Conservation (phyloP, 2,329 filamentous ascomycete genomes). For the Fusarium denticulatum region DNA sequence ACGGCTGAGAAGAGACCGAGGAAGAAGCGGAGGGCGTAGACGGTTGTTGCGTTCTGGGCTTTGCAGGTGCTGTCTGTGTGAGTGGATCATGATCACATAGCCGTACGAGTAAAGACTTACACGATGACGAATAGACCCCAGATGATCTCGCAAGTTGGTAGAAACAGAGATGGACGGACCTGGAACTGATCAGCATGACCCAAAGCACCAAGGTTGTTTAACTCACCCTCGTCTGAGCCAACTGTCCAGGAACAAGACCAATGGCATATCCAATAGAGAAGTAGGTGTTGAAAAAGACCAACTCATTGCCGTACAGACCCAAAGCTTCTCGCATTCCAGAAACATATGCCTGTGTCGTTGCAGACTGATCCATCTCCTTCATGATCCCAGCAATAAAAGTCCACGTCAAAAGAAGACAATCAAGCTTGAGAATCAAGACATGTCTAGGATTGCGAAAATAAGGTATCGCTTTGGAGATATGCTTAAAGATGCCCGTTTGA, state of each 20-base stretch:
- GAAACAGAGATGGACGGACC: slow-evolving; percentile 52
- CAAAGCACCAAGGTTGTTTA: rapidly evolving
- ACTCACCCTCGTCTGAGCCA: slow-evolving; percentile 50
- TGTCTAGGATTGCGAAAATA: slow-evolving; percentile 47
- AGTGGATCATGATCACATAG: not conserved
- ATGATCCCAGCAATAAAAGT: slow-evolving; percentile 50
- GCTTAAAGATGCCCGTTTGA: slow-evolving; percentile 33
- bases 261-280: slow-evolving; percentile 71
- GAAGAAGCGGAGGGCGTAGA: slow-evolving; percentile 56
- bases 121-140: slow-evolving; percentile 45
- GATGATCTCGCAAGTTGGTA: slow-evolving; percentile 51
- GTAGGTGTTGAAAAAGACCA: slow-evolving; percentile 62
- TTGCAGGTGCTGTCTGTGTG: slow-evolving; percentile 40
- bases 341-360: slow-evolving; percentile 50
- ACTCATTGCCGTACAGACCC: slow-evolving; percentile 60
- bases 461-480: slow-evolving; percentile 26
- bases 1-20: slow-evolving; percentile 53
- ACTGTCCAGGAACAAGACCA: slow-evolving; percentile 51
- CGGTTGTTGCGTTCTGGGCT: slow-evolving; percentile 49
- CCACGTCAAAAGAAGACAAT: slow-evolving; percentile 49
- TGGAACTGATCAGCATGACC: not conserved
- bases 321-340: slow-evolving; percentile 48
- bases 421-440: slow-evolving; percentile 49
- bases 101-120: slow-evolving; percentile 11
- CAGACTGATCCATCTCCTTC: slow-evolving; percentile 52